Percentiles rank a stretch among this genome's conserved stretches.
Evolutionary conservation across 345 rosid species (phyloP).

Genomic region (Arabidopsis thaliana): DNA sequence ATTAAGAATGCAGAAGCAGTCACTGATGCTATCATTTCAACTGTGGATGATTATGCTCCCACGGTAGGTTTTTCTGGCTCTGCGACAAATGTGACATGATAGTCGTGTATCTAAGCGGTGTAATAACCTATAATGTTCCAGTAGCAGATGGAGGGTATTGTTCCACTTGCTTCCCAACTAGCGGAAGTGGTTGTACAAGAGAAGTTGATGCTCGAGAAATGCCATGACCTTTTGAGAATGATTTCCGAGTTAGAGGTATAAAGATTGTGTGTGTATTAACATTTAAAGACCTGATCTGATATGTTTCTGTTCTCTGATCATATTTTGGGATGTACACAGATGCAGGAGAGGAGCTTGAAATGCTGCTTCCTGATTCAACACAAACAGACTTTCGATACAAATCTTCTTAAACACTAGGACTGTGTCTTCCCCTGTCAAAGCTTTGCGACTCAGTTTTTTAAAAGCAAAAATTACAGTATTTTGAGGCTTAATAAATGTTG

Average conservation of each 20-base stretch:
- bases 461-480: neutral
- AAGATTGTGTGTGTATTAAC: conserved; percentile 5
- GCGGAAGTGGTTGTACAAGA: conserved; percentile 66
- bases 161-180: conserved; percentile 56
- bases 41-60: conserved; percentile 44
- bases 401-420: conserved; percentile 14
- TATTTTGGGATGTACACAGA: conserved; percentile 48
- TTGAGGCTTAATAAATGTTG: neutral
- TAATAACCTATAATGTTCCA: neutral
- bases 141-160: conserved; percentile 53
- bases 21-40: conserved; percentile 54
- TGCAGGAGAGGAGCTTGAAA: conserved; percentile 65
- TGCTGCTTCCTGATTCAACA: conserved; percentile 50
- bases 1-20: conserved; percentile 60
- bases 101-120: neutral
- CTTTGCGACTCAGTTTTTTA: neutral
- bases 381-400: conserved; percentile 37
- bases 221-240: conserved; percentile 58
- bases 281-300: conserved; percentile 17
- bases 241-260: conserved; percentile 64
- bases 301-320: conserved; percentile 5
- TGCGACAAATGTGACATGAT: neutral
- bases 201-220: conserved; percentile 64
- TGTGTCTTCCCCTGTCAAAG: conserved; percentile 13
- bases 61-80: conserved; percentile 49